Evolutionary conservation across 2,329 filamentous ascomycete genomes (phyloP), one percentile per base, ranked within the genome.

Genomic region (Paraphoma chrysanthemicola): DNA sequence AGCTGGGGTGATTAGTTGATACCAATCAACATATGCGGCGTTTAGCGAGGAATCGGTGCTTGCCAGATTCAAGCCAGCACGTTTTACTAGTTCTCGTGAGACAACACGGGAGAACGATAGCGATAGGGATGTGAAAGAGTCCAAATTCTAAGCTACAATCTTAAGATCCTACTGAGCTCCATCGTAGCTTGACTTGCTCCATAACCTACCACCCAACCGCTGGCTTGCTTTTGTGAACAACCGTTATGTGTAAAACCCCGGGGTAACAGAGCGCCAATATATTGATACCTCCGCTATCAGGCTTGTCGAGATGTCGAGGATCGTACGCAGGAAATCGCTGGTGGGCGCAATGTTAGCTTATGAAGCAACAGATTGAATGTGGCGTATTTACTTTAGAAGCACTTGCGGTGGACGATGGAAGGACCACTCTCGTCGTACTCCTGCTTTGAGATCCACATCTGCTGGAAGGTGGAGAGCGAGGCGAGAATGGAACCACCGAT

Each of bases 381-480:
- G 53, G 52, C 38, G 42, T 44, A 30, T 52, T 79, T 78, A 89
- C 88, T 90, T 97, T 97, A 97, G 91, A 97, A 97, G 92, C 94
- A 97, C 92, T 97, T 98, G 90, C 93, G 92, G 91, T 98, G 94
- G 78, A 98, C 94, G 80, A 98, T 98, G 79, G 93, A 97, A 77
- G 94, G 95, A 85, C 94, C 94, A 83, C 90, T 95, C 92, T 98
- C 95, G 87, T 99, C 95, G 90, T 98, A 98, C 88, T 98, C 94
- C 87, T 99, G 95, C 93, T 99, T 99, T 77, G 95, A 99, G 90
- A 99, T 98, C 95, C 95, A 99, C 95, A 99, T 99, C 87, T 99
- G 95, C 88, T 99, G 95, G 94, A 99, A 99, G 83, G 95, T 99
- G 74, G 95, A 99, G 77, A 99, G 91, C 68, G 95, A 99, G 75